Percentiles rank a stretch among this genome's conserved stretches.
These are phyloP conservation scores for Pseudozyma sp. DNA, from an alignment of 1,284 basidiomycete species.

Conservation along the genomic window DNA sequence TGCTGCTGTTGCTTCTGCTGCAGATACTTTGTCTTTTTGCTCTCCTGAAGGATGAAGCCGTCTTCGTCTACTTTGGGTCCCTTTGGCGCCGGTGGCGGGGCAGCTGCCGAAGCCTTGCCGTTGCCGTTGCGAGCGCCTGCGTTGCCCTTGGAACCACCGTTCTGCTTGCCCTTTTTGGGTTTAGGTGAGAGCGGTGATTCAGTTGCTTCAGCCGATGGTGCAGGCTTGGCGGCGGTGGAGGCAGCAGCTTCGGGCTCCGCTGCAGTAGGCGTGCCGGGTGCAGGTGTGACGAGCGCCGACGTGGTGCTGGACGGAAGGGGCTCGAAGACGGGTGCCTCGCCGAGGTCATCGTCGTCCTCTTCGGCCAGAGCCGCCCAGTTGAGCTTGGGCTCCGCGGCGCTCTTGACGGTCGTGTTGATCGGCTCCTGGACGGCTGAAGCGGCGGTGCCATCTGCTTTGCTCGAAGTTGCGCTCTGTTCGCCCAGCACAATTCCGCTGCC, in stretches of 20 bases:
- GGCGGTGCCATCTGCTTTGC: conserved; percentile 28
- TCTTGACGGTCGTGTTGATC: conserved; percentile 26
- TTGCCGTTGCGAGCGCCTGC: conserved; percentile 10
- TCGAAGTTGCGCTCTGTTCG: conserved; percentile 7
- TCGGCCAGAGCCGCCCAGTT: conserved; percentile 50
- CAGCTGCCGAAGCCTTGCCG: not conserved
- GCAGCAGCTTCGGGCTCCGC: conserved; percentile 6
- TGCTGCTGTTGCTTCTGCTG: conserved; percentile 47
- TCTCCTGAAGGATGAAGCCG: conserved; percentile 50
- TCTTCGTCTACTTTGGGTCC: conserved; percentile 47
- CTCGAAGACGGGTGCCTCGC: conserved; percentile 44
- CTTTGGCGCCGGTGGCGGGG: conserved; percentile 19
- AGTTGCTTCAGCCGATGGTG: not conserved
- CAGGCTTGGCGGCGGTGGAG: conserved; percentile 3
- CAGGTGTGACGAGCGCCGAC: conserved; percentile 34
- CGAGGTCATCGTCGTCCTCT: conserved; percentile 49
- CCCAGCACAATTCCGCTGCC: conserved; percentile 25
- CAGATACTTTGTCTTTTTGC: conserved; percentile 45
- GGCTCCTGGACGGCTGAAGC: conserved; percentile 29
- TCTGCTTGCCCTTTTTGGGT: conserved; percentile 27
- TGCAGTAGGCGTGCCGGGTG: conserved; percentile 21
- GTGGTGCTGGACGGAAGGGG: conserved; percentile 30
- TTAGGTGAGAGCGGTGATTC: conserved; percentile 23
- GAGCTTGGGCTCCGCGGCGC: conserved; percentile 30
- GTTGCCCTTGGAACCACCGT: conserved; percentile 11